phyloP scores from a whole-genome alignment of 2,329 filamentous ascomycete species.

The Microdochium paspali region DNA sequence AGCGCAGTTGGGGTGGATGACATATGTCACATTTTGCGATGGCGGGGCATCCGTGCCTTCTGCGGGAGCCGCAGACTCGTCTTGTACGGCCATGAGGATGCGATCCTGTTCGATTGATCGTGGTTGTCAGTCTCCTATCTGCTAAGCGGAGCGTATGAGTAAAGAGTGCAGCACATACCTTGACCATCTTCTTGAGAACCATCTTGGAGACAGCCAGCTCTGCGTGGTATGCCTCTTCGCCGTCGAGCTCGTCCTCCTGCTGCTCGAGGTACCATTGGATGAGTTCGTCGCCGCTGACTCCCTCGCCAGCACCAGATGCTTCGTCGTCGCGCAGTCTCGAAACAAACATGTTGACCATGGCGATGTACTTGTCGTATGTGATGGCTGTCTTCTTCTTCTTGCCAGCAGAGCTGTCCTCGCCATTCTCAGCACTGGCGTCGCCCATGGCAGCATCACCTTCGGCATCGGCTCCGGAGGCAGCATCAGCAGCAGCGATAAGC shows the following conservation, averaged over 20 bases:
- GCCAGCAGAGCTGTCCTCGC: constrained; percentile 26
- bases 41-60: constrained; percentile 33
- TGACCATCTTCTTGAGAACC: constrained; percentile 92
- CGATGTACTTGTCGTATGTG: constrained; percentile 89
- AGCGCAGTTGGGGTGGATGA: constrained; percentile 89
- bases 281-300: constrained; percentile 74
- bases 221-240: constrained; percentile 68
- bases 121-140: constrained; percentile 10
- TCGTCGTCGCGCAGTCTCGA: constrained; percentile 80
- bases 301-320: constrained; percentile 58
- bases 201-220: constrained; percentile 45
- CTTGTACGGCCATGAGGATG: constrained; percentile 73
- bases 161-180: constrained; percentile 47
- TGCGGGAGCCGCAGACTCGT: constrained; percentile 36
- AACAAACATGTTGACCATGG: constrained; percentile 80
- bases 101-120: constrained; percentile 53
- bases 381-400: constrained; percentile 68
- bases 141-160: neutral
- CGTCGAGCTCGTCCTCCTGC: constrained; percentile 73
- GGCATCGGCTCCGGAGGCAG: constrained; percentile 34
- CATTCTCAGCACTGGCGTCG: constrained; percentile 36
- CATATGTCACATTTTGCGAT: constrained; percentile 58
- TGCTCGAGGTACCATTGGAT: constrained; percentile 88
- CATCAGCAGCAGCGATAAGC: constrained; percentile 35
- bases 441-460: constrained; percentile 36